These are phyloP conservation scores for Hypomyces rosellus DNA, from an alignment of 2,329 filamentous ascomycete species.

Conservation along the genomic window DNA sequence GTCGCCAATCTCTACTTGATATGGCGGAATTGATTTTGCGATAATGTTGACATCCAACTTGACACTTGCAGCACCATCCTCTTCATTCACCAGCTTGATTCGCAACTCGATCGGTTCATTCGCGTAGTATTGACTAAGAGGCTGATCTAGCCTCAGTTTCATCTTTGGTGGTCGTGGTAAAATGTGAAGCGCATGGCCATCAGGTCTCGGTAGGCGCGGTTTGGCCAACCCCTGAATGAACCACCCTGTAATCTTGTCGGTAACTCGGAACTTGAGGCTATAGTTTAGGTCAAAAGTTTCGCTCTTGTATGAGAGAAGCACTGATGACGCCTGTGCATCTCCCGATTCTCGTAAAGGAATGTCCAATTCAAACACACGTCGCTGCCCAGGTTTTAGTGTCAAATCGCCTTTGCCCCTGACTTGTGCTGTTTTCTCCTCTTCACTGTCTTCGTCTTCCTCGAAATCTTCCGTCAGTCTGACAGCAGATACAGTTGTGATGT, in stretches of 20 bases:
- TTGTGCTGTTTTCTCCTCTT: constrained; percentile 24
- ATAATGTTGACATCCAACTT: constrained; percentile 63
- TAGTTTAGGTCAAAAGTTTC: constrained; percentile 63
- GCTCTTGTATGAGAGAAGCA: constrained; percentile 56
- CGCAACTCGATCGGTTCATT: constrained; percentile 67
- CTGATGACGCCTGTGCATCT: constrained; percentile 60
- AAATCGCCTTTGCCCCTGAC: constrained; percentile 57
- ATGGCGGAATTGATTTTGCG: constrained; percentile 47
- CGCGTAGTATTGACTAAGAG: constrained; percentile 71
- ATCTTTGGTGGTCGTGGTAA: constrained; percentile 89
- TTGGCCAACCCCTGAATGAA: constrained; percentile 37
- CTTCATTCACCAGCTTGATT: constrained; percentile 71
- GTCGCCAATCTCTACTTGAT: constrained; percentile 35
- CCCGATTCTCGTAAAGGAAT: constrained; percentile 76
- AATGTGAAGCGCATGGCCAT: constrained; percentile 58
- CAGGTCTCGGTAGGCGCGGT: constrained; percentile 41
- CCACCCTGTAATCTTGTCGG: constrained; percentile 42
- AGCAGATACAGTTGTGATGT: constrained; percentile 15
- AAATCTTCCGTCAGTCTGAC: constrained; percentile 26
- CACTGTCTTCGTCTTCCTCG: constrained; percentile 9
- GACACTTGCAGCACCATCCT: constrained; percentile 70
- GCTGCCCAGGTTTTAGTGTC: constrained; percentile 59
- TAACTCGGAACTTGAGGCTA: constrained; percentile 46
- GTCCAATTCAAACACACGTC: constrained; percentile 63
- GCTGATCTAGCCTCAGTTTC: constrained; percentile 59